Base-by-base conservation (phyloP, 148 eudicot genomes). In the Beta vulgaris region DNA sequence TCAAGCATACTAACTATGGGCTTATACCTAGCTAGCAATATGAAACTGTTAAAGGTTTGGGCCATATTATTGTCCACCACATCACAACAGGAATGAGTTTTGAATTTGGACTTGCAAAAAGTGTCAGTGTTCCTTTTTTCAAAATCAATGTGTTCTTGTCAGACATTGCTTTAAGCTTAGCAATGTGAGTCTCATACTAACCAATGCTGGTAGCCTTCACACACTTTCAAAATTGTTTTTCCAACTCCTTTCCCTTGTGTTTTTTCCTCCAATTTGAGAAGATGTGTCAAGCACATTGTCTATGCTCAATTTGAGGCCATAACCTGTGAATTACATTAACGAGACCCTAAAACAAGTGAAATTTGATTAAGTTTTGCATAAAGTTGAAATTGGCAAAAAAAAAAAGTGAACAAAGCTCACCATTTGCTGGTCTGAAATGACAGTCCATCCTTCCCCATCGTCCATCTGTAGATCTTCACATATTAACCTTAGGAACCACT, bases 181-280 rank as follows among this genome's bases (percentile, higher is more conserved):
- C 37, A 18, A 29, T 15, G 19, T 46, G 39, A 2, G 6, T 13
- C 7, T 69, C 72, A 70, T 16, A 70, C 29, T 18, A 12, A 15
- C 73, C 59, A 19, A 26, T 44, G 4, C 59, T 29, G 5, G 60
- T 70, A 0, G 73, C 73, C 37, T 70, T 49, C 4, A 32, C 73
- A 31, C 73, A 68, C 34, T 13, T 70, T 43, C 60, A 69, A 21
- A 69, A 31, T 19, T 70, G 73, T 32, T 29, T 51, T 54, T 70
- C 16, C 6, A 51, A 21, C 1, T 29, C 42, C 7, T 19, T 70
- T 2, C 43, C 60, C n/a, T 51, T 70, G 73, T 70, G 55, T 3
- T 6, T 18, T 12, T 70, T 69, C 4, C 58, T 69, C 72, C 39
- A 69, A 19, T 46, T 69, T 13, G 37, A 26, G 12, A 13, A 69